These are phyloP conservation scores for Colletotrichum graminicola DNA, from an alignment of 2,329 filamentous ascomycete species.

Conservation along the genomic window DNA sequence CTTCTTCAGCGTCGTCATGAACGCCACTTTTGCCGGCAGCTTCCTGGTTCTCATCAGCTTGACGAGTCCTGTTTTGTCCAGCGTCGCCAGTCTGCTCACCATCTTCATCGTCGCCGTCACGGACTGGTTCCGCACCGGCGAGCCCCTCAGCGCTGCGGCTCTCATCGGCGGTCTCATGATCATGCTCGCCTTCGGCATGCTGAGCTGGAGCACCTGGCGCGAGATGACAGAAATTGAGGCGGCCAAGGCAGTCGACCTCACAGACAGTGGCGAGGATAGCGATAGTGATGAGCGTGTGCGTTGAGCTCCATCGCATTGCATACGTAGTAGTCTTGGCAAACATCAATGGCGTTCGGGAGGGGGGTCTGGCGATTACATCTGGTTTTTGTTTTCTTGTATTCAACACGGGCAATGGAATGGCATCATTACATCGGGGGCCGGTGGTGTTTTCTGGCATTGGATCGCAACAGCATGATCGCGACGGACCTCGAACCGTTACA, in stretches of 20 bases:
- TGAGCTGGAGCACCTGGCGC: conserved; percentile 91
- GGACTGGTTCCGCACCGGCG: conserved; percentile 87
- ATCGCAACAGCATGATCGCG: conserved; percentile 21
- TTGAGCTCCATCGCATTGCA: conserved; percentile 28
- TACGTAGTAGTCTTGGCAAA: conserved; percentile 26
- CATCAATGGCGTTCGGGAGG: conserved; percentile 30
- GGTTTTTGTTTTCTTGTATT: conserved; percentile 19
- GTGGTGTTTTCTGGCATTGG: conserved; percentile 19
- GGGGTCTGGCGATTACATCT: conserved; percentile 16
- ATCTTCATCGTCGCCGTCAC: conserved; percentile 96
- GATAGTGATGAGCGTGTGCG: conserved; percentile 57
- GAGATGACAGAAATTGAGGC: conserved; percentile 90
- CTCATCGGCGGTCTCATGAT: conserved; percentile 88
- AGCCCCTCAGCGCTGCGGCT: conserved; percentile 79
- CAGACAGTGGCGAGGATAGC: conserved; percentile 59
- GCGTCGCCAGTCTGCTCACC: conserved; percentile 91
- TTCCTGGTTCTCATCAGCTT: conserved; percentile 94
- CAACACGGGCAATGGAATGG: conserved; percentile 22
- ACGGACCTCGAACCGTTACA: conserved; percentile 9
- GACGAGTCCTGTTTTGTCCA: conserved; percentile 91
- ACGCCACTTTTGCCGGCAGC: conserved; percentile 91
- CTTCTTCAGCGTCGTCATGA: conserved; percentile 83
- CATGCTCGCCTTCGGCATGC: conserved; percentile 85
- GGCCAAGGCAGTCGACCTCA: conserved; percentile 65
- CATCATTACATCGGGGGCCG: conserved; percentile 20